A percentile compares a stretch with the other conserved stretches of the same genome.
Evolutionary conservation across 441 rosid species (phyloP).

Genomic region (Gossypium schwendimanii): DNA sequence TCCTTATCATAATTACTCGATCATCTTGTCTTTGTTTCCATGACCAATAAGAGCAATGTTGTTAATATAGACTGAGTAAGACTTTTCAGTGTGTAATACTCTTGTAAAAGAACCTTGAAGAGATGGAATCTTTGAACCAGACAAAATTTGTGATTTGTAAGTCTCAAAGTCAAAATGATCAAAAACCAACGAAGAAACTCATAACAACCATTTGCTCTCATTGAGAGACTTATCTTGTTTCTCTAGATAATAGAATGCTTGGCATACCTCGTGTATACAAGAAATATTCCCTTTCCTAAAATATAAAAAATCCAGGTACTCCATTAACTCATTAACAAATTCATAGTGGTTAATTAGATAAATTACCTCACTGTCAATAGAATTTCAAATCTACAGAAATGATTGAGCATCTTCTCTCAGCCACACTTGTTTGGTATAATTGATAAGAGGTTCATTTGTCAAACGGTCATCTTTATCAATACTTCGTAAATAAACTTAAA

Average conservation of each 20-base stretch:
- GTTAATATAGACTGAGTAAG: too few species aligned
- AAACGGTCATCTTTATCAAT: not conserved
- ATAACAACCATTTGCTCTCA: too few species aligned
- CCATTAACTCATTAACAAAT: not conserved
- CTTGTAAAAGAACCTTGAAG: too few species aligned
- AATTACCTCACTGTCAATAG: not conserved
- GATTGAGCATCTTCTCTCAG: not conserved
- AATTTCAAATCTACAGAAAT: not conserved
- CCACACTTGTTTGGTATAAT: not conserved
- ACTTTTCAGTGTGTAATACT: too few species aligned
- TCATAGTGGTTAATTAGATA: not conserved
- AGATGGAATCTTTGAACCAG: too few species aligned
- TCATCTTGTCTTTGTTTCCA: too few species aligned
- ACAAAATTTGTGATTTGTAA: too few species aligned
- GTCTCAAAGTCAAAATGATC: too few species aligned
- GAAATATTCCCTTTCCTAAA: not conserved
- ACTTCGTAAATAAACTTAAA: not conserved
- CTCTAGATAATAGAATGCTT: not conserved
- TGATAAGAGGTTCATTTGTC: not conserved
- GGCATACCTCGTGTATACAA: not conserved
- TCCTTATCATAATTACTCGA: too few species aligned
- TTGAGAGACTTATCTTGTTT: not conserved
- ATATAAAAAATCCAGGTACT: not conserved
- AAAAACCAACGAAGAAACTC: too few species aligned
- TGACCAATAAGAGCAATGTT: too few species aligned